Base-by-base conservation (phyloP, 495 filamentous ascomycete species). In the Pyrenula massariospora region DNA sequence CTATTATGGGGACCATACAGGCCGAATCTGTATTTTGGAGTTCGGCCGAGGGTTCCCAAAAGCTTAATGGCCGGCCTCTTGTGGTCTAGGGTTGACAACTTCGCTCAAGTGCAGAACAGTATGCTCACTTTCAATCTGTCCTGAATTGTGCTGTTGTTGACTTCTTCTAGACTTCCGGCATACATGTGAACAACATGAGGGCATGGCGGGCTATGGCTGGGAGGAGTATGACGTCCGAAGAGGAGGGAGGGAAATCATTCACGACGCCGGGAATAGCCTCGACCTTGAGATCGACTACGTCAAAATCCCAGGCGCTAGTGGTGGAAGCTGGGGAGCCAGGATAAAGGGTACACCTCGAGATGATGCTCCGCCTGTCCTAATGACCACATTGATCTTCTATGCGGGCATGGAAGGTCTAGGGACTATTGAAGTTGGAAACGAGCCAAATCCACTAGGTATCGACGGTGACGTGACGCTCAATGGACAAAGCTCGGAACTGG, bases 141-240 rank as follows among this genome's bases (percentile, higher is more conserved):
- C 3, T 15, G 8, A 22, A 58, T 25, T 42, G 15, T 48, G 11
- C 36, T 25, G 47, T 57, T 56, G 19, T 15, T 36, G 25, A 25
- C 11, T 24, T 2, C 3, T 56, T 22, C 2, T 70, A 96, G 91
- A 83, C 65, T 83, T 96, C 60, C 84, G 93, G 58, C 87, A 97
- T 68, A 95, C 94, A 0, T 98, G 93, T 70, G 93, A 97, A 66
- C 93, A 98, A 68, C 78, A 91, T 66, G 89, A 95, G 65, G 87
- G 85, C 57, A 96, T 98, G 86, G 84, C 83, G 48, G 91, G 93
- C 36, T 98, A 98, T 66, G 93, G 92, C 58, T 98, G 93, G 93
- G 92, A 97, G 60, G 76, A 93, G 63, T 98, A 94, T 70, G 93
- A 97, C 68, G 83, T 88, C 21, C 78, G 93, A 52, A 84, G 77